These are phyloP conservation scores for Cnidoscolus chayamansa DNA, from an alignment of 441 rosid genomes.

Conservation along the genomic window DNA sequence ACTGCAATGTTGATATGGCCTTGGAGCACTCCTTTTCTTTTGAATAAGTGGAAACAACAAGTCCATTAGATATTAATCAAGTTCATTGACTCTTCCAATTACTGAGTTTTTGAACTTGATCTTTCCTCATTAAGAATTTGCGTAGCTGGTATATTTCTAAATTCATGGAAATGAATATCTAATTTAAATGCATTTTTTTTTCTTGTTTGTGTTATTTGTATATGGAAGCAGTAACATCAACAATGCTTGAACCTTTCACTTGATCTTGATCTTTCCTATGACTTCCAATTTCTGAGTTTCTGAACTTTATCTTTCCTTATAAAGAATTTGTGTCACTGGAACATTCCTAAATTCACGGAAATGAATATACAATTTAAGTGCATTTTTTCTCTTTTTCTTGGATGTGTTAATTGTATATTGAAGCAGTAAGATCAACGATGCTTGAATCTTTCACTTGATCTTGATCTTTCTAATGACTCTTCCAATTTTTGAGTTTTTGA, in stretches of 20 bases:
- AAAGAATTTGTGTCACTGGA: too few relatives aligned
- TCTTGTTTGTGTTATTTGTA: too few relatives aligned
- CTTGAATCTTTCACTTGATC: too few relatives aligned
- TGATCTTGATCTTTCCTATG: neutral
- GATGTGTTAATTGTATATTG: neutral
- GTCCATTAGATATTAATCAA: too few relatives aligned
- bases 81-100: neutral
- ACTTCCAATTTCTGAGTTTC: neutral
- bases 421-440: neutral
- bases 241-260: too few relatives aligned
- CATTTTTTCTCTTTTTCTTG: neutral
- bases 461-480: neutral
- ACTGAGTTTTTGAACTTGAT: neutral
- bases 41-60: too few relatives aligned
- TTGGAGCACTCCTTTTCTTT: too few relatives aligned
- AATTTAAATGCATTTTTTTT: neutral
- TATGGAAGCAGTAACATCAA: too few relatives aligned
- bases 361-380: too few relatives aligned
- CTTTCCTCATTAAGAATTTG: neutral
- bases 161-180: neutral
- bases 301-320: too few relatives aligned
- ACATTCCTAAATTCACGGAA: too few relatives aligned
- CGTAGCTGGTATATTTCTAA: neutral
- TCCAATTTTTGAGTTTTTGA: neutral
- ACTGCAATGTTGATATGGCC: too few relatives aligned